Conservation (phyloP, 1,139 yeast genomes). For the Candida buenavistaensis region DNA sequence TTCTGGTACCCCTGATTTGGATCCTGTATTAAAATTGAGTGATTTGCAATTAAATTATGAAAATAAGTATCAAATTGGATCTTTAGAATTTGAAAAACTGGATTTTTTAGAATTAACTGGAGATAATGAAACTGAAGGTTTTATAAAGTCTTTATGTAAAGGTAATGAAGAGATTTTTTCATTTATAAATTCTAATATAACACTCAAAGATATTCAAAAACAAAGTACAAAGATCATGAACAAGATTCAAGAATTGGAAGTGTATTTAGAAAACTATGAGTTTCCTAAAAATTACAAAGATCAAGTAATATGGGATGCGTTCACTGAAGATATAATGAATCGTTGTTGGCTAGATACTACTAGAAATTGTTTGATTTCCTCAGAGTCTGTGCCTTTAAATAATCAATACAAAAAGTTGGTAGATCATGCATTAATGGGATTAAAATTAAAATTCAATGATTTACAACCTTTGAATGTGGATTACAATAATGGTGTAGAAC, state of each 20-base stretch:
- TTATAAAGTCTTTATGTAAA: conserved; percentile 45
- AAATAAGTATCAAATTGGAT: conserved; percentile 52
- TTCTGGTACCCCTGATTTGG: conserved; percentile 7
- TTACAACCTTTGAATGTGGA: conserved; percentile 8
- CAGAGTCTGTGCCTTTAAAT: conserved; percentile 16
- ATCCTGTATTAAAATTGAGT: conserved; percentile 9
- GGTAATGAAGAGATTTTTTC: conserved; percentile 45
- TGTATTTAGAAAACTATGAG: conserved; percentile 39
- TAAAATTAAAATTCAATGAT: conserved; percentile 33
- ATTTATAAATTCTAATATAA: conserved; percentile 46
- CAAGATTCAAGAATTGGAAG: conserved; percentile 36
- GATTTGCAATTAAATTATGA: conserved; percentile 12
- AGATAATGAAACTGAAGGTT: conserved; percentile 51
- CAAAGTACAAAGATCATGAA: conserved; percentile 42
- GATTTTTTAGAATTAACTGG: conserved; percentile 49
- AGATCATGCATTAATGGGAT: conserved; percentile 32
- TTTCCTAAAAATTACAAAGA: conserved; percentile 32
- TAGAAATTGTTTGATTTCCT: conserved; percentile 34
- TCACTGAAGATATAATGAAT: conserved; percentile 31
- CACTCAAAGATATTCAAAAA: conserved; percentile 48
- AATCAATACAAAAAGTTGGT: conserved; percentile 21
- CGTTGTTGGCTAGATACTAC: conserved; percentile 31
- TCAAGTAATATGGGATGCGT: conserved; percentile 32
- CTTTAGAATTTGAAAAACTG: conserved; percentile 54
- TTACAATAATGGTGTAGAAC: conserved; percentile 1